phyloP scores from a whole-genome alignment of 305 asterid genomes.

The Fraxinus dipetala region DNA sequence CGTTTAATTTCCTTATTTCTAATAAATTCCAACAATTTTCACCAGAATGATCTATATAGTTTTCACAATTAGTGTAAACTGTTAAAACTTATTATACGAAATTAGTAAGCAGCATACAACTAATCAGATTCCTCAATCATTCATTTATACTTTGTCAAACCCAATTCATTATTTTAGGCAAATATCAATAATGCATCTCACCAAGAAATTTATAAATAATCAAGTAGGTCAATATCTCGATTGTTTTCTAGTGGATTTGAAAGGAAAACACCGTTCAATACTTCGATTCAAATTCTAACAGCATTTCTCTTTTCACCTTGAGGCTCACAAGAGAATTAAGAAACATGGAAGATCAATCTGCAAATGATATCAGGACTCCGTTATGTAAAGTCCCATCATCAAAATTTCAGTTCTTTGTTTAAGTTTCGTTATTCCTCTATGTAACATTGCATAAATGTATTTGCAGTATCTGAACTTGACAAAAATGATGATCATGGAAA shows the following conservation, averaged over 20 bases:
- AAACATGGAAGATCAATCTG: slow-evolving; percentile 29
- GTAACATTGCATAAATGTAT: neutral
- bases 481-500: neutral
- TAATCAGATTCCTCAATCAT: neutral
- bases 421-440: neutral
- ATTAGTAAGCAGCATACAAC: neutral
- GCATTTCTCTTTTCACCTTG: neutral
- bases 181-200: neutral
- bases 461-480: slow-evolving; percentile 27
- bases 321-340: neutral
- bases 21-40: too few relatives aligned
- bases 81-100: too few relatives aligned
- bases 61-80: too few relatives aligned
- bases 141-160: neutral
- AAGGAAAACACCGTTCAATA: too few relatives aligned
- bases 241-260: too few relatives aligned
- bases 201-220: neutral
- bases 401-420: neutral
- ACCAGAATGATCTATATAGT: too few relatives aligned
- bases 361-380: slow-evolving; percentile 34
- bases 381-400: slow-evolving; percentile 28
- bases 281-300: neutral
- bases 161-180: neutral
- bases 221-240: neutral
- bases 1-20: too few relatives aligned